Base-by-base conservation (phyloP, 202 grass and related monocot genomes). In the Dendrocalamus latiflorus region DNA sequence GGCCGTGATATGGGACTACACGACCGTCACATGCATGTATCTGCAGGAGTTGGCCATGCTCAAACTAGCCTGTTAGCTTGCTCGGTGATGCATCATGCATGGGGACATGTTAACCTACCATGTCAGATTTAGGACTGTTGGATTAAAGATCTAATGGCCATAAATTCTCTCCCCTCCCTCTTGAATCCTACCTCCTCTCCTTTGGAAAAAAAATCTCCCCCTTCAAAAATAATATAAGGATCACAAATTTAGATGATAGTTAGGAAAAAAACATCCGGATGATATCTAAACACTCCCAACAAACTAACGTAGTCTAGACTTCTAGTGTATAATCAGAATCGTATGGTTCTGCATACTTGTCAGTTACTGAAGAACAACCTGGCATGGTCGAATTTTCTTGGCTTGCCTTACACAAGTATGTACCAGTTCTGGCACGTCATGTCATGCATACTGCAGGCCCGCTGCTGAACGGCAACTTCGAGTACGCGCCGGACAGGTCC, bases 391-490 rank as follows among this genome's bases (percentile, higher is more conserved):
- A 8, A 68, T 43, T 10, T 20, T 39, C 15, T 66, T 47, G 21
- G 41, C 10, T 68, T 68, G 42, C 42, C 10, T 44, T 44, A 42
- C 10, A 68, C 65, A 5, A 68, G n/a, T 4, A 21, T 4, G 8
- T 9, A 55, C 8, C 20, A 55, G 17, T 21, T 55, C 20, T 55
- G 51, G n/a, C 22, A 48, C 6, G 18, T 54, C 30, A 5, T 12
- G 39, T 45, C 13, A 28, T 53, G 60, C 18, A 24, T 49, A 33
- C 39, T 30, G 16, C 18, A 81, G 67, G 79, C 12, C 39, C 17
- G 50, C 26, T 81, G 39, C 79, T 24, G 39, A 81, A 81, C 20
- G 92, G 89, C 0, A 81, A 89, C 86, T 94, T 91, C 77, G 87
- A 89, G 86, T 1, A 60, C 21, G 11, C 56, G n/a, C 92, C 89